Base-by-base conservation (phyloP, 192 early-diverging fungal genomes). In the Umbelopsis vinacea region DNA sequence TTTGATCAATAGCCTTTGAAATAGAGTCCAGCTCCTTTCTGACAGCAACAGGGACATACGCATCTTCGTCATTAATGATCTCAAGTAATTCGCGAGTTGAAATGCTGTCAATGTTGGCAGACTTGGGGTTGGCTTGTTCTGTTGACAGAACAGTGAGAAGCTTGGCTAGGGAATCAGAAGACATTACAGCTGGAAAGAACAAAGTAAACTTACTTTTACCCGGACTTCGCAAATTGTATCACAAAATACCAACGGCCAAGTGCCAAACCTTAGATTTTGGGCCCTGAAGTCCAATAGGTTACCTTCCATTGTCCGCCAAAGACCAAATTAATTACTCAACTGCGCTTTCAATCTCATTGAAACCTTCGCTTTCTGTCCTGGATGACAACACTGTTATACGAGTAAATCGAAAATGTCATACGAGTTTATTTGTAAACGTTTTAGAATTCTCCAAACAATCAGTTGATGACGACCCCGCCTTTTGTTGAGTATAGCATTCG, bases 61-160 rank as follows among this genome's bases (percentile, higher is more conserved):
- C 38, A 46, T 72, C 71, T 45, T 72, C 71, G 37, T 55, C 71
- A 60, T 72, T 72, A 40, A 72, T 72, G 38, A 72, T 63, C n/a
- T 63, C 37, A 9, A 72, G 35, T 37, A 72, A 63, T 46, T 63
- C 71, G 0, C 24, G 21, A 21, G 71, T 72, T 23, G 71, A 40
- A 26, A 63, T 46, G 40, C 26, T 17, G 52, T 72, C 71, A 54
- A 72, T 72, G n/a, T 63, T 47, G 26, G 43, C 57, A 8, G 71
- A 63, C 37, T 46, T 43, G 2, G 71, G 54, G 21, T 72, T 72
- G 6, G 47, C 47, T n/a, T 72, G 71, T n/a, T 72, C 71, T 26
- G 71, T 72, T n/a, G 55, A 29, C 6, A 72, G 45, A 17, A 37
- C 57, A 37, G 57, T 63, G 1, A 63, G 29, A 17, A 63, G 57